Percentiles rank a stretch among this genome's conserved stretches.
Evolutionary conservation across 352 stramenopile species (phyloP).

Genomic region (Peronospora belbahrii): DNA sequence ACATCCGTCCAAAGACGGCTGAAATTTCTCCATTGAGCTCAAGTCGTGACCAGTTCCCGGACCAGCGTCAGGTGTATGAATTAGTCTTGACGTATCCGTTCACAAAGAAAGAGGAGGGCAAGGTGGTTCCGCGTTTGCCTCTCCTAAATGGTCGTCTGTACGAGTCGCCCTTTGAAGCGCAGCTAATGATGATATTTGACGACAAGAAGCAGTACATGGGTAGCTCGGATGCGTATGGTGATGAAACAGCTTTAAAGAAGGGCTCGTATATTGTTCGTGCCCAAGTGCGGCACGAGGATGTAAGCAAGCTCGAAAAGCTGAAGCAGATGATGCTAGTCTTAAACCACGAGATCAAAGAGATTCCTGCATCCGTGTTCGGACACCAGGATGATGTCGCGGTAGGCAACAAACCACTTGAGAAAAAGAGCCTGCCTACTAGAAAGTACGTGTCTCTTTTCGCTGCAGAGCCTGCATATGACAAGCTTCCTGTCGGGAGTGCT

Average conservation of each 20-base stretch:
- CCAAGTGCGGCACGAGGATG: slow-evolving; percentile 75
- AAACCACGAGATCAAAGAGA: slow-evolving; percentile 65
- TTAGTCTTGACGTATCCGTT: slow-evolving; percentile 88
- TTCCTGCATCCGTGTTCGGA: slow-evolving; percentile 46
- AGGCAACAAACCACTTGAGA: slow-evolving; percentile 46
- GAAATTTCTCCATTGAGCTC: slow-evolving; percentile 76
- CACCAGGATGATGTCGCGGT: slow-evolving; percentile 63
- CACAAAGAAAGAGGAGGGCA: slow-evolving; percentile 74
- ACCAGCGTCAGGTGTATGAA: slow-evolving; percentile 85
- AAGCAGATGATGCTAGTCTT: slow-evolving; percentile 77
- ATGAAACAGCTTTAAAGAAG: slow-evolving; percentile 81
- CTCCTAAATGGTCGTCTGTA: slow-evolving; percentile 87
- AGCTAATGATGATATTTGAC: slow-evolving; percentile 91
- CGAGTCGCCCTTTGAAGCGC: slow-evolving; percentile 89
- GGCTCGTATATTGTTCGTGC: slow-evolving; percentile 66
- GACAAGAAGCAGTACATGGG: slow-evolving; percentile 89
- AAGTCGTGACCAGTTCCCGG: slow-evolving; percentile 72
- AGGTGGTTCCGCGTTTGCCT: slow-evolving; percentile 73
- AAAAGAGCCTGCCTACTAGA: slow-evolving; percentile 35
- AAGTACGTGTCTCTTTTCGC: slow-evolving; percentile 72
- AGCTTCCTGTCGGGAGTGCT: slow-evolving; percentile 45
- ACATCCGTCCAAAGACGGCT: slow-evolving; percentile 64
- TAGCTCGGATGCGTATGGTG: slow-evolving; percentile 79
- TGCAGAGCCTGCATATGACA: slow-evolving; percentile 61
- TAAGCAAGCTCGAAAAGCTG: slow-evolving; percentile 73